Base-by-base conservation (phyloP, 2,329 filamentous ascomycete species). In the Cladosporium oxysporum region DNA sequence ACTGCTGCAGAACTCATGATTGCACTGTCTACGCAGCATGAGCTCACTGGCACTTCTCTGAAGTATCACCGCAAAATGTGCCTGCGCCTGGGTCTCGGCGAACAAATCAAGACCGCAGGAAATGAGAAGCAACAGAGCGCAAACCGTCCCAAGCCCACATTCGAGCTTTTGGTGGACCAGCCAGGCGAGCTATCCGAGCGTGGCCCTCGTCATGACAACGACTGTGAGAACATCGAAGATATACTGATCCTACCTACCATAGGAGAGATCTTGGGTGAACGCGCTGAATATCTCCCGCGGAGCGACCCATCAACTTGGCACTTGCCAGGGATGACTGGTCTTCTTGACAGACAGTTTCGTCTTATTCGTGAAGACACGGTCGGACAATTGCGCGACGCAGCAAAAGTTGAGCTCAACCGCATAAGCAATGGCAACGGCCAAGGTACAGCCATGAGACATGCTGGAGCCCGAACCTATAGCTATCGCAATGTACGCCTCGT, bases 301-400 rank as follows among this genome's bases (percentile, higher is more conserved):
- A 70, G 59, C 7, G 78, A 84, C 69, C 70, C 79, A 2, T 71
- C 74, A 0, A 74, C 75, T 10, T 79, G 78, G 65, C 80, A 84
- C 68, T 72, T 79, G 18, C 69, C 73, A 3, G 82, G 83, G 1
- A 78, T 83, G 12, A 74, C 72, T 5, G 83, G 84, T 2, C 78
- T 84, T 1, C 72, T 88, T 0, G 85, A 87, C 71, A 77, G 81
- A 64, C 81, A 87, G 63, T 88, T 88, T 58, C 80, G 85, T 18
- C 79, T 87, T 0, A 72, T 87, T 1, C 79, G 85, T 2, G 83
- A 87, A 72, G 85, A 88, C 68, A 85, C 82, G 0, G 76, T 87
- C 2, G 83, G 83, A 0, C 81, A 85, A 66, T 75, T 88, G 5
- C 78, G 83, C 44, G 82, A 86, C 69, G 79, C 79, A 0, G 79